phyloP scores from a whole-genome alignment of 805 yeast species.

The Pichia californica region DNA sequence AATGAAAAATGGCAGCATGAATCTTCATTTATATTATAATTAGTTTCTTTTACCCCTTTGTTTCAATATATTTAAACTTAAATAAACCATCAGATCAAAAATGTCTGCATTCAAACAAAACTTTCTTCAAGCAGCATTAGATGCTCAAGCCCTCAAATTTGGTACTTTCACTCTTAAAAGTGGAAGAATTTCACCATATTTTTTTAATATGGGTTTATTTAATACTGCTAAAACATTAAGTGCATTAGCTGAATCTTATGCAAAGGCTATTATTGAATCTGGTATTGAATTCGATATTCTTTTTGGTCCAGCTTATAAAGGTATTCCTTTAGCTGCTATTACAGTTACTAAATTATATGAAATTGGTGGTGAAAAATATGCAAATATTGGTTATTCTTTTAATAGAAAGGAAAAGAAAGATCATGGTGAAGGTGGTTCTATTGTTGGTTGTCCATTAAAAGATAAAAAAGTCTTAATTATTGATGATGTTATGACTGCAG shows the following conservation, averaged over 20 bases:
- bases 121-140: conserved; percentile 78
- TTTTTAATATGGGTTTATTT: conserved; percentile 90
- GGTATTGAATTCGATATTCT: conserved; percentile 82
- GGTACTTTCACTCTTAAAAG: conserved; percentile 87
- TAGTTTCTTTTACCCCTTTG: too few relatives aligned
- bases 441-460: conserved; percentile 76
- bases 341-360: conserved; percentile 91
- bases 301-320: conserved; percentile 98
- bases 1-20: too few relatives aligned
- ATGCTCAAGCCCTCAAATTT: conserved; percentile 75
- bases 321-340: conserved; percentile 90
- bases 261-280: conserved; percentile 75
- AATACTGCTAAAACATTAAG: conserved; percentile 71
- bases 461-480: conserved; percentile 76
- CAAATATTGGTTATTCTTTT: conserved; percentile 77
- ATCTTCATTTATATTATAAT: too few relatives aligned
- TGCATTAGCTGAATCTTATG: conserved; percentile 83
- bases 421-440: conserved; percentile 96
- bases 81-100: too few relatives aligned
- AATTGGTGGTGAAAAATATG: conserved; percentile 73
- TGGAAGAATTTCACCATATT: conserved; percentile 93
- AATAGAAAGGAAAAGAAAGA: conserved; percentile 95
- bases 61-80: too few relatives aligned
- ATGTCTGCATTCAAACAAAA: conserved; percentile 23
- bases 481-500: conserved; percentile 98